Percentiles rank a stretch among this genome's conserved stretches.
phyloP scores from a whole-genome alignment of 495 filamentous ascomycete species.

The Aspergillus haitiensis region DNA sequence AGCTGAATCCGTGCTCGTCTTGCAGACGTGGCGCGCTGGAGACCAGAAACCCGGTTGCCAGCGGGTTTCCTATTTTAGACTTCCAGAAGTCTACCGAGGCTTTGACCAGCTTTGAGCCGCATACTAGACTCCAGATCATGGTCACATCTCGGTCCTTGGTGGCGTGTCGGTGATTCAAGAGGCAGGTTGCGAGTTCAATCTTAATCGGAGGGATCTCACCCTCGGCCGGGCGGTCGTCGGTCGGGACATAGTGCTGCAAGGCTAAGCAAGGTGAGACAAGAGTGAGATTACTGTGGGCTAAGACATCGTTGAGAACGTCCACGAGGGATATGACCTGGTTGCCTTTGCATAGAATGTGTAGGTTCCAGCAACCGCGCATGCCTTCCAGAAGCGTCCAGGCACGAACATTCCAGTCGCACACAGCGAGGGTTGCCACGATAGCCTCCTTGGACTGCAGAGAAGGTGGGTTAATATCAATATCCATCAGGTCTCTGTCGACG shows the following conservation, averaged over 20 bases:
- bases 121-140: conserved; percentile 10
- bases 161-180: conserved; percentile 9
- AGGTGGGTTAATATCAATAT: neutral
- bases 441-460: conserved; percentile 1
- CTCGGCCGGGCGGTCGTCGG: neutral
- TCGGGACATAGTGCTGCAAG: conserved; percentile 5
- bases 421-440: conserved; percentile 4
- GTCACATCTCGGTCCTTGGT: conserved; percentile 8
- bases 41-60: conserved; percentile 2
- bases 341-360: conserved; percentile 2
- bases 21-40: neutral
- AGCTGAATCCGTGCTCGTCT: neutral
- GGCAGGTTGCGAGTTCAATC: conserved; percentile 10
- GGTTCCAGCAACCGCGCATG: conserved; percentile 4
- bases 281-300: neutral
- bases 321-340: conserved; percentile 3
- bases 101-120: neutral
- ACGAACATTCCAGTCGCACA: conserved; percentile 14
- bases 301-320: neutral
- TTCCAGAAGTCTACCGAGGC: conserved; percentile 3
- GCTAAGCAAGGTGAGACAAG: conserved; percentile 4
- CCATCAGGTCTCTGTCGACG: conserved; percentile 8
- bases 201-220: neutral
- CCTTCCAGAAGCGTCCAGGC: conserved; percentile 11
- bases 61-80: neutral